These are phyloP conservation scores for Plasmodium cynomolgi DNA, from an alignment of 169 alveolate genomes.

Conservation along the genomic window DNA sequence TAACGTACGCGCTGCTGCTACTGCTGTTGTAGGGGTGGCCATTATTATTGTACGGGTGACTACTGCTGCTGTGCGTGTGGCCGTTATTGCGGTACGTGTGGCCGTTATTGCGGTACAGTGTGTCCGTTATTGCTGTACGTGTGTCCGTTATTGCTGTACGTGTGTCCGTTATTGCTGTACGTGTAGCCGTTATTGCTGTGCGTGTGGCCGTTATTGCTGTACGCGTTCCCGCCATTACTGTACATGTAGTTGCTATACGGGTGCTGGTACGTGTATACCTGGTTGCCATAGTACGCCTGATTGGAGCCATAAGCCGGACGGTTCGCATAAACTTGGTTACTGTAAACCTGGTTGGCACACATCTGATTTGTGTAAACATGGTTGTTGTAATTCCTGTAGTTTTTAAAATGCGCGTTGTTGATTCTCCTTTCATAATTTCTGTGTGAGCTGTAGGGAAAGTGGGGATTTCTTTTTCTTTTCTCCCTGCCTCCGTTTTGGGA, in stretches of 20 bases:
- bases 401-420: constrained; percentile 2
- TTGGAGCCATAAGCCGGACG: neutral
- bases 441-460: neutral
- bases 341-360: neutral
- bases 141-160: neutral
- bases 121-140: neutral
- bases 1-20: neutral
- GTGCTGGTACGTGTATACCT: neutral
- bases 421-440: constrained; percentile 17
- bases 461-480: neutral
- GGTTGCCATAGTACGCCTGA: neutral
- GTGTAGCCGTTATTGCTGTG: neutral
- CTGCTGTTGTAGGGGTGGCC: neutral
- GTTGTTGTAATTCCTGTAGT: constrained; percentile 11
- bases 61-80: neutral
- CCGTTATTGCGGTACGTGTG: neutral
- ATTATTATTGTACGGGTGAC: neutral
- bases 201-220: neutral
- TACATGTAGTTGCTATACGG: neutral
- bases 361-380: neutral
- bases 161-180: neutral
- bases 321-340: neutral
- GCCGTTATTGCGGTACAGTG: neutral
- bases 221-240: neutral
- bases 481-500: neutral